phyloP scores from a whole-genome alignment of 228 moss, liverwort and hornwort species.

The Sphagnum magellanicum region DNA sequence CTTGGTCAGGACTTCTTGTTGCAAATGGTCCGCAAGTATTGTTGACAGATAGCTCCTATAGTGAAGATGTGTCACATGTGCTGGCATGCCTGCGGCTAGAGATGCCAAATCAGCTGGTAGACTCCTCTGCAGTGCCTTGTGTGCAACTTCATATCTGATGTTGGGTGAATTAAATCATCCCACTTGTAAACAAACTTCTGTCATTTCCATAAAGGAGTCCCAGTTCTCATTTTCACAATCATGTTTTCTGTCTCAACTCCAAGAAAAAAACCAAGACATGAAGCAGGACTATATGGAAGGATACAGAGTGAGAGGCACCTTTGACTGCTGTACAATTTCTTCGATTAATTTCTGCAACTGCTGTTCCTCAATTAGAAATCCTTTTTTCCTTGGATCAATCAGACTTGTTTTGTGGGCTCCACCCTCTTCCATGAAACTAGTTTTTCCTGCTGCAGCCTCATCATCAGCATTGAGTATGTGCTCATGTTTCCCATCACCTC shows the following conservation, averaged over 20 bases:
- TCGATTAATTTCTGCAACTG: slow-evolving; percentile 22
- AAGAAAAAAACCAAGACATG: neutral
- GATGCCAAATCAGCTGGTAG: slow-evolving; percentile 34
- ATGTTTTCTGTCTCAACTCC: neutral
- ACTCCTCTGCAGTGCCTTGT: slow-evolving; percentile 48
- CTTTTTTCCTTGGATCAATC: slow-evolving; percentile 11
- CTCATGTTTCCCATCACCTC: slow-evolving; percentile 5
- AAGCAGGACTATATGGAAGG: slow-evolving; percentile 7
- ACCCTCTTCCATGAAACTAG: slow-evolving; percentile 9
- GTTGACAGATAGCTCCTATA: slow-evolving; percentile 28
- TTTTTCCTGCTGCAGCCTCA: neutral
- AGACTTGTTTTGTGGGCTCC: slow-evolving; percentile 3
- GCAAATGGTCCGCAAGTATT: slow-evolving; percentile 16
- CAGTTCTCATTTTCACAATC: neutral
- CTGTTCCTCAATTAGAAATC: slow-evolving; percentile 16
- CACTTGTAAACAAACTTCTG: neutral
- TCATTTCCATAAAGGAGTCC: neutral
- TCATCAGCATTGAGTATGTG: too few relatives aligned
- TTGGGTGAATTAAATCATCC: neutral
- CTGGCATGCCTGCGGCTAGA: slow-evolving; percentile 54
- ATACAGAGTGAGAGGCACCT: slow-evolving; percentile 68
- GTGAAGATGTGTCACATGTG: slow-evolving; percentile 5
- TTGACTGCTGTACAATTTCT: slow-evolving; percentile 31
- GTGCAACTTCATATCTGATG: slow-evolving; percentile 73
- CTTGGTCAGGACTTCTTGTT: neutral